Evolutionary conservation across 2,329 filamentous ascomycete genomes (phyloP), one percentile per base, ranked within the genome.

Genomic region (Epicoccum nigrum): DNA sequence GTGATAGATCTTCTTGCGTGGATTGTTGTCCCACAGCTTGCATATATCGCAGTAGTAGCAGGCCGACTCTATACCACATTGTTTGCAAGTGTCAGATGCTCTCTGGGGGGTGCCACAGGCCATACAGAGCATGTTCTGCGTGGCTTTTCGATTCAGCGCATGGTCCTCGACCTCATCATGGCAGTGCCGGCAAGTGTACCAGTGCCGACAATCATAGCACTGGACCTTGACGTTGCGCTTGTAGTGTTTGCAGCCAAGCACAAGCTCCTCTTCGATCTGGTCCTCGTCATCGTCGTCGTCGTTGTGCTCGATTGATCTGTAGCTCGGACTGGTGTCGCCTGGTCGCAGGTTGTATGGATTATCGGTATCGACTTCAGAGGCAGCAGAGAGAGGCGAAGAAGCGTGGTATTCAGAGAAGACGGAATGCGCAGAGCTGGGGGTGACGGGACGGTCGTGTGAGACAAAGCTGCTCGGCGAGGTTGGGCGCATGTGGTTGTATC

Each of bases 111-210:
- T 90, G 6, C 86, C 85, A 72, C 94, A 99, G 21, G 92, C 80
- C 94, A 99, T 99, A 73, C 94, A 99, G 5, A 99, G 82, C 94
- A 99, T 99, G 65, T 97, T 88, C 72, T 87, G 88, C 7, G 93
- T 99, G 63, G 90, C 88, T 62, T 86, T 87, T 43, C 94, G 85
- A 62, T 92, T 85, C 49, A 99, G 79, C 53, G 78, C 80, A 71
- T 96, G 91, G 61, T 90, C 86, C 65, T 97, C 90, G 7, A 79
- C 83, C 40, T 86, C 84, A 70, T 99, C 92, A 68, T 99, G 94
- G 68, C 94, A 99, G 68, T 97, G 88, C 15, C 94, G 87, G 71
- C 94, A 99, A 0, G 93, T 90, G 68, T 97, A 95, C 94, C 94
- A 99, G 65, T 84, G 87, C 63, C 87, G 84, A 75, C 94, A 99